phyloP scores from a whole-genome alignment of 768 basidiomycete genomes.

The Tricholoma hemisulphureum region DNA sequence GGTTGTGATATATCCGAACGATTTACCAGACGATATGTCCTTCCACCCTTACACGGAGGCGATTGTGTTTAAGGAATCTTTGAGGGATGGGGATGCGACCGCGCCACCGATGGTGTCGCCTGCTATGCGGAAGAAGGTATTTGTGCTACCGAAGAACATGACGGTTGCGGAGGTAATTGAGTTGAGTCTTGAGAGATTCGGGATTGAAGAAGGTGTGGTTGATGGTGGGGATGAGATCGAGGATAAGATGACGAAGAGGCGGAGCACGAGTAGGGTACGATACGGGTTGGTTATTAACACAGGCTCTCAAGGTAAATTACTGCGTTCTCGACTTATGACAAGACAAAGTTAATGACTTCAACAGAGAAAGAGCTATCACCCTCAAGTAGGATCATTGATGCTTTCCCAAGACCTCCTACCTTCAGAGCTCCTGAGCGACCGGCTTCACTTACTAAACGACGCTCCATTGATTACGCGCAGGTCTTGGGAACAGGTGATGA shows the following conservation, averaged over 20 bases:
- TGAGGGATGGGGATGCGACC: conserved; percentile 51
- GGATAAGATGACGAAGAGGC: conserved; percentile 81
- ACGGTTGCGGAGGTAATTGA: conserved; percentile 98
- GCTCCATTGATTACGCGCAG: conserved; percentile 80
- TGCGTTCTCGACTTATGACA: conserved; percentile 1
- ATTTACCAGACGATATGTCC: conserved; percentile 91
- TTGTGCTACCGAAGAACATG: conserved; percentile 90
- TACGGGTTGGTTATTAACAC: conserved; percentile 72
- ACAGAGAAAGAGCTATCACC: conserved; percentile 78
- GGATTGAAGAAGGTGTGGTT: conserved; percentile 95
- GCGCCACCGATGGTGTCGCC: conserved; percentile 56
- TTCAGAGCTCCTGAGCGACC: conserved; percentile 64
- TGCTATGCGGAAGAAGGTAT: conserved; percentile 71
- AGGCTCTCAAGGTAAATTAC: conserved; percentile 60
- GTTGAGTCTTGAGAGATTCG: conserved; percentile 86
- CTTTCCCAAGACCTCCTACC: conserved; percentile 71
- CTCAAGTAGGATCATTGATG: conserved; percentile 82
- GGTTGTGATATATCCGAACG: conserved; percentile 81
- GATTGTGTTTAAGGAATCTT: conserved; percentile 80
- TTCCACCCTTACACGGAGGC: conserved; percentile 94
- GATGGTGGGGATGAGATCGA: conserved; percentile 98
- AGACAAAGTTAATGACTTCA: neutral
- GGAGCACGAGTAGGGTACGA: conserved; percentile 74
- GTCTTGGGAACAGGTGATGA: conserved; percentile 73
- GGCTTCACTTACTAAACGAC: conserved; percentile 66